Evolutionary conservation across 768 basidiomycete species (phyloP).

Genomic region (Suillus variegatus): DNA sequence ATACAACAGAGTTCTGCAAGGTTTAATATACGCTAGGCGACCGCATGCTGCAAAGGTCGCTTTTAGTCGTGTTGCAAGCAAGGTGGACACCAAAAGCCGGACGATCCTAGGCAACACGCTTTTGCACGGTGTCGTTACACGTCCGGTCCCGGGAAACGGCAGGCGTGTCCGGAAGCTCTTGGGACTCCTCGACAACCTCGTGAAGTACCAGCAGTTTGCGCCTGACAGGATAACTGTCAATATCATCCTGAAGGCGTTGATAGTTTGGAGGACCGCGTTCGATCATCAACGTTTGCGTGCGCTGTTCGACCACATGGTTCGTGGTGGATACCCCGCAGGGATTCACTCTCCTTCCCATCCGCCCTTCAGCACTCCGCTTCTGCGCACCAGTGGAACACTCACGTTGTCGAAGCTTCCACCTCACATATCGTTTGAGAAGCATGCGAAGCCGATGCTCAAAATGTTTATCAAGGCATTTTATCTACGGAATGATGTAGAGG

Average conservation of each 20-base stretch:
- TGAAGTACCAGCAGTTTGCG: constrained; percentile 46
- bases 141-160: constrained; percentile 38
- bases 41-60: constrained; percentile 45
- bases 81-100: constrained; percentile 31
- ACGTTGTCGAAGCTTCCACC: constrained; percentile 40
- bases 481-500: constrained; percentile 50
- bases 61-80: constrained; percentile 30
- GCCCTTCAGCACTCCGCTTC: constrained; percentile 46
- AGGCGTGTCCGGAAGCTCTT: constrained; percentile 46
- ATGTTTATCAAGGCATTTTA: constrained; percentile 72
- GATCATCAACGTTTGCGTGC: constrained; percentile 44
- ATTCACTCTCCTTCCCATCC: constrained; percentile 30
- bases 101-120: constrained; percentile 60
- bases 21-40: constrained; percentile 42
- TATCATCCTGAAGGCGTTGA: constrained; percentile 60
- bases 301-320: constrained; percentile 67
- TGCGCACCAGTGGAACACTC: constrained; percentile 16
- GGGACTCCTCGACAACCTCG: constrained; percentile 43
- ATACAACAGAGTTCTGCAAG: constrained; percentile 22
- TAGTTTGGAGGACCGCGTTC: constrained; percentile 51
- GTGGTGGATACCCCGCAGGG: constrained; percentile 56
- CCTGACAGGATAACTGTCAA: constrained; percentile 75
- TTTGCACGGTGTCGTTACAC: constrained; percentile 44
- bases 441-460: constrained; percentile 70
- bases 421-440: constrained; percentile 53